Conservation (phyloP, 2,329 filamentous ascomycete genomes). For the Zymoseptoria brevis region DNA sequence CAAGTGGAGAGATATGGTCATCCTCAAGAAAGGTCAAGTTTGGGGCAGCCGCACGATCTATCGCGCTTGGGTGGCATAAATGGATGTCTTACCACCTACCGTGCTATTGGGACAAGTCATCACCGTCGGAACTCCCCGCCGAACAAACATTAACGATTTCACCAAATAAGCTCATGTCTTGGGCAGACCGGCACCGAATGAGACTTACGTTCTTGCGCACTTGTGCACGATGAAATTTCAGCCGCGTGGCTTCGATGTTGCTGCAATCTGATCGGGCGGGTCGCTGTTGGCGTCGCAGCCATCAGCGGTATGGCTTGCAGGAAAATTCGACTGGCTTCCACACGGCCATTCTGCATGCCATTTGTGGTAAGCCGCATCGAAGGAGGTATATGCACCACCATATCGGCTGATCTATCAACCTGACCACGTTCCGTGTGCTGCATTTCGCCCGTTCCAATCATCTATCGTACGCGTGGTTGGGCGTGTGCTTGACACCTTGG, state of each 20-base stretch:
- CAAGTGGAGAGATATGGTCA: slow-evolving; percentile 68
- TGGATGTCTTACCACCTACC: neutral
- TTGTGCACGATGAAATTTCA: neutral
- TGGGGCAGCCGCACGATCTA: slow-evolving; percentile 80
- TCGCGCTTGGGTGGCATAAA: slow-evolving; percentile 66
- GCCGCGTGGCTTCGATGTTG: neutral
- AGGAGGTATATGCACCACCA: neutral
- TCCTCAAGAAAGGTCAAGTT: slow-evolving; percentile 75
- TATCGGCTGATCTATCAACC: neutral
- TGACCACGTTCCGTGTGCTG: neutral
- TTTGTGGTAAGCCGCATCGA: neutral
- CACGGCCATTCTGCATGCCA: neutral
- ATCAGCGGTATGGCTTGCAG: neutral
- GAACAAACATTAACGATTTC: neutral
- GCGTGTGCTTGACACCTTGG: neutral
- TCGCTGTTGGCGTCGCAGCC: neutral
- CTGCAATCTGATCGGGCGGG: neutral
- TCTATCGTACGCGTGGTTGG: neutral
- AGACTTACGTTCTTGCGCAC: neutral
- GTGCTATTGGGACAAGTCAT: neutral
- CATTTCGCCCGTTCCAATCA: neutral
- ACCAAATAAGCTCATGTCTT: neutral
- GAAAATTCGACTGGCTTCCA: neutral
- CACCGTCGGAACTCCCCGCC: neutral
- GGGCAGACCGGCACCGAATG: neutral